Evolutionary conservation across 441 rosid species (phyloP).

Genomic region (Eutrema salsugineum): DNA sequence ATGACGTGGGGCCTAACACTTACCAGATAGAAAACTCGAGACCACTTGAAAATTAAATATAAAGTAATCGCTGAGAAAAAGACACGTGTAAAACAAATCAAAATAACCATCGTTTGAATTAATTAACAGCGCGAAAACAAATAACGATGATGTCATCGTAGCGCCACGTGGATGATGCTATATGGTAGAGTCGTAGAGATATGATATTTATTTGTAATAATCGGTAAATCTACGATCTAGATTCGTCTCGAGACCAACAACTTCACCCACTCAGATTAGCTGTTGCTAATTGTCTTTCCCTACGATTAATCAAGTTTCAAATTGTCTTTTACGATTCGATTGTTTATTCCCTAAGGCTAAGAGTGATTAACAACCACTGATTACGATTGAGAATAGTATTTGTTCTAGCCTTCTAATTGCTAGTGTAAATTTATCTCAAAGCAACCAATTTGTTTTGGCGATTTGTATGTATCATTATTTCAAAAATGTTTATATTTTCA

Average conservation of each 20-base stretch:
- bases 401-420: neutral
- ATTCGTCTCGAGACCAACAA: constrained; percentile 28
- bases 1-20: neutral
- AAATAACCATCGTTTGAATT: neutral
- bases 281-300: constrained; percentile 8
- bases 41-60: constrained; percentile 8
- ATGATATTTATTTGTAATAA: neutral
- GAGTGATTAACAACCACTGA: too few species aligned
- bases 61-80: neutral
- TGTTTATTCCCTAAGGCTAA: too few species aligned
- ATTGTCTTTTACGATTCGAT: neutral
- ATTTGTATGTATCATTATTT: neutral
- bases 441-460: neutral
- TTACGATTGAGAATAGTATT: too few species aligned
- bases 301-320: neutral
- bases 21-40: neutral
- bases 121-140: constrained; percentile 4
- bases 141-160: neutral
- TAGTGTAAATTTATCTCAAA: too few species aligned
- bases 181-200: neutral
- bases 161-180: neutral
- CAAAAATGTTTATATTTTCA: neutral
- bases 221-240: constrained; percentile 19
- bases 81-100: constrained; percentile 15
- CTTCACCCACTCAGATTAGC: constrained; percentile 7